A percentile compares a stretch with the other conserved stretches of the same genome.
These are phyloP conservation scores for Ottelia alismoides DNA, from an alignment of 106 monocot genomes.

Conservation along the genomic window DNA sequence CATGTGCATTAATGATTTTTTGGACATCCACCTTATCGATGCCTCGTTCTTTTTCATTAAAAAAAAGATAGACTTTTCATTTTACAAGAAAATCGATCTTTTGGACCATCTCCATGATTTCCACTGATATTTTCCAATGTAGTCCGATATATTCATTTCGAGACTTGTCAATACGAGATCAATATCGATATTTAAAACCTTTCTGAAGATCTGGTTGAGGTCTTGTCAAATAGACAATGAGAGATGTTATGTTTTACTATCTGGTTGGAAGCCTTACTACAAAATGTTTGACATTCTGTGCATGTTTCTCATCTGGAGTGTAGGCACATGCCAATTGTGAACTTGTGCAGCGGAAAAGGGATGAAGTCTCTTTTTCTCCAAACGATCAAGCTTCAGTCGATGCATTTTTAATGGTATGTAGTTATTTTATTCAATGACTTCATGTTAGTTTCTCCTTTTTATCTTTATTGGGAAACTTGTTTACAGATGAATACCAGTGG, in stretches of 20 bases:
- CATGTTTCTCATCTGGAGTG: neutral
- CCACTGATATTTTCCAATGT: neutral
- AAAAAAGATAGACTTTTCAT: no score
- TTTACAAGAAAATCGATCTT: no score
- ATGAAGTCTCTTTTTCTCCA: conserved; percentile 69
- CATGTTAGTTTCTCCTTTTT: neutral
- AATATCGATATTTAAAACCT: neutral
- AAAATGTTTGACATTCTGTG: neutral
- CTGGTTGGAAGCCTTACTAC: neutral
- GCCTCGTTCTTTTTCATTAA: no score
- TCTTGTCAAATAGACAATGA: neutral
- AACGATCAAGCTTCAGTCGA: conserved; percentile 54
- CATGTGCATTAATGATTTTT: no score
- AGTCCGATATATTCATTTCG: neutral
- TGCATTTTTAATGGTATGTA: conserved; percentile 54
- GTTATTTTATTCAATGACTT: neutral
- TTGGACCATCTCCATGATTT: no score
- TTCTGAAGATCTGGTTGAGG: neutral
- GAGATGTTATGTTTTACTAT: neutral
- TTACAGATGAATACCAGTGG: conserved; percentile 33
- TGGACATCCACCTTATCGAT: no score
- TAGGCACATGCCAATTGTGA: conserved; percentile 56
- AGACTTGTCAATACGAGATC: neutral
- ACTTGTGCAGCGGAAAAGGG: conserved; percentile 61
- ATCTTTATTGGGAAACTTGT: neutral